Base-by-base conservation (phyloP, 495 filamentous ascomycete genomes). In the Rhypophila decipiens region DNA sequence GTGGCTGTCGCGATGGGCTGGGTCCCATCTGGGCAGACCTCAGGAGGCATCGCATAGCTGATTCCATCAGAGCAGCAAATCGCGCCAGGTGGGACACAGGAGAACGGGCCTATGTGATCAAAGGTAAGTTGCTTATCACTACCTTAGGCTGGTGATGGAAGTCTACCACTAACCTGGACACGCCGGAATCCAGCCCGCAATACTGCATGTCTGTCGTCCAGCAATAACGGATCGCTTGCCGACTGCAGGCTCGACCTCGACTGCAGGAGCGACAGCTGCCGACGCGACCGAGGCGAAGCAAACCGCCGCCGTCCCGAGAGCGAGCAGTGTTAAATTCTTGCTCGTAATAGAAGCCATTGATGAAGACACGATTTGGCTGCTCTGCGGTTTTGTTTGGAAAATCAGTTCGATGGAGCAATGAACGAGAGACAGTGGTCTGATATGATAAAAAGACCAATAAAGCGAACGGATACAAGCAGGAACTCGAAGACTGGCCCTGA, bases 41-140 rank as follows among this genome's bases (percentile, higher is more conserved):
- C 31, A 10, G 43, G 24, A 0, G 31, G 24, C 39, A 47, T 22
- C 7, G 36, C 52, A 31, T 50, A 55, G 1, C 38, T 39, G 4
- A 40, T 10, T 13, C 42, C 52, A 24, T 50, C 47, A 15, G 47
- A 43, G 47, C 52, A 55, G 52, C 52, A 55, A 21, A 47, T 35
- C 7, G 38, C 43, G 1, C 52, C 52, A 0, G 43, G 39, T 3
- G 47, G 43, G 17, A 55, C 38, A 39, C 52, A 55, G 19, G 38
- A 8, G 12, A 50, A 47, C 31, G 21, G 17, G 3, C 52, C 52
- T 55, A 27, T 3, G 7, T 2, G 3, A 18, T 12, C 18, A 24
- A 9, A 37, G 15, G 23, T 9, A 3, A 13, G 12, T 20, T 19
- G 18, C 11, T 22, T 7, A 13, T 13, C 17, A 39, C 8, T 12